Conservation (phyloP, 768 basidiomycete species). For the Rhizopogon rudus region DNA sequence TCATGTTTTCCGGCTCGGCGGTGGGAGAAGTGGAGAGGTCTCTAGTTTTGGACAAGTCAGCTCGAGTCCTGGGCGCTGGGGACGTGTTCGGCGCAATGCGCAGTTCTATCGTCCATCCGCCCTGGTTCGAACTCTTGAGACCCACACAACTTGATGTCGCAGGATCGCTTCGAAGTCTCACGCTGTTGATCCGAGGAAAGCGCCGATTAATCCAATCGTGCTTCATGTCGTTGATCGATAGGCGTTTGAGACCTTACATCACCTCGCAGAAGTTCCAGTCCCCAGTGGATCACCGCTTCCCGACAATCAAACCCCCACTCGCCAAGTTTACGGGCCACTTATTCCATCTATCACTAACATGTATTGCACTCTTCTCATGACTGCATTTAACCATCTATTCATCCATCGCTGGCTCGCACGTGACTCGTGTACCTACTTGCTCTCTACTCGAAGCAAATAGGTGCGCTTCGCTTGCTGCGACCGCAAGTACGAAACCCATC, state of each 20-base stretch:
- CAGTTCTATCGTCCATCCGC: slow-evolving; percentile 19
- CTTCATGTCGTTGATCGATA: slow-evolving; percentile 43
- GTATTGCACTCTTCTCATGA: slow-evolving; percentile 14
- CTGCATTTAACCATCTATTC: slow-evolving; percentile 20
- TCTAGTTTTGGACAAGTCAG: slow-evolving; percentile 14
- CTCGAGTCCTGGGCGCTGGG: slow-evolving; percentile 26
- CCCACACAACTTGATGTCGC: slow-evolving; percentile 34
- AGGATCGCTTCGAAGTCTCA: slow-evolving; percentile 28
- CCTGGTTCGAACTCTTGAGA: slow-evolving; percentile 16
- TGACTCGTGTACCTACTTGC: slow-evolving; percentile 13
- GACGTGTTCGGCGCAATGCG: slow-evolving; percentile 30
- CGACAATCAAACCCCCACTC: slow-evolving; percentile 19
- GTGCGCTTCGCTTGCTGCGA: slow-evolving; percentile 24
- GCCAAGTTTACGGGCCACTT: slow-evolving; percentile 11
- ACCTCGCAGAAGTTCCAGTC: slow-evolving; percentile 11
- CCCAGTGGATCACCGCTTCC: slow-evolving; percentile 25
- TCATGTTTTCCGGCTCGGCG: slow-evolving; percentile 20
- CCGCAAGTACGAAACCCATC: slow-evolving; percentile 22
- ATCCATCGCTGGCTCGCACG: slow-evolving; percentile 12
- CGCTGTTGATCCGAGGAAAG: slow-evolving; percentile 29
- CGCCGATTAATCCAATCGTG: slow-evolving; percentile 25
- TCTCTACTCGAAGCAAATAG: slow-evolving; percentile 6
- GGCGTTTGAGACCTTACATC: slow-evolving; percentile 22
- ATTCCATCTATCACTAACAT: slow-evolving; percentile 16
- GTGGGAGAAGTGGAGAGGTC: slow-evolving; percentile 14